These are phyloP conservation scores for Colletotrichum spinosum DNA, from an alignment of 2,329 filamentous ascomycete genomes.

Conservation along the genomic window DNA sequence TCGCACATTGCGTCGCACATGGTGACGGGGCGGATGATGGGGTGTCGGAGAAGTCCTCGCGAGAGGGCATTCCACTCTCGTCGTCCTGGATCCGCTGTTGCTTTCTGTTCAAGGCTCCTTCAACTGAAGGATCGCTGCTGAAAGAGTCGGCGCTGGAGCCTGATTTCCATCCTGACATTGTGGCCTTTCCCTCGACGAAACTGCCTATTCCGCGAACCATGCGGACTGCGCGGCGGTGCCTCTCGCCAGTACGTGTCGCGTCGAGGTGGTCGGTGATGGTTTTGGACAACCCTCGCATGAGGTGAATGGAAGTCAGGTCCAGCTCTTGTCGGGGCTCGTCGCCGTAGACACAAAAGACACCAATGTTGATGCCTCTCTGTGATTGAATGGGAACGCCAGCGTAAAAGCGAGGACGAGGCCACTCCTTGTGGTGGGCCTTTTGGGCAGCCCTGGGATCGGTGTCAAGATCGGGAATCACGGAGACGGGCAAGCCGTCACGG, in stretches of 20 bases:
- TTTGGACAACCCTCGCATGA: conserved; percentile 42
- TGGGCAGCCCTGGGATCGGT: conserved; percentile 45
- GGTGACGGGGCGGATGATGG: neutral
- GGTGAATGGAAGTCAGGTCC: conserved; percentile 42
- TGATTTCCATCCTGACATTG: conserved; percentile 43
- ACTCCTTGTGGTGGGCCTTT: conserved; percentile 41
- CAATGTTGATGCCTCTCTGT: conserved; percentile 54
- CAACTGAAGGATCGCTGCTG: conserved; percentile 18
- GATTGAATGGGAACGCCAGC: conserved; percentile 55
- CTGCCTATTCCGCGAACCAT: conserved; percentile 51
- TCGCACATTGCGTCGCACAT: neutral
- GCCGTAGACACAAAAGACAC: conserved; percentile 51
- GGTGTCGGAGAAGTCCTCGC: neutral
- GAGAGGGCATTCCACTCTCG: conserved; percentile 42
- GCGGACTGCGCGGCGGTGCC: conserved; percentile 47
- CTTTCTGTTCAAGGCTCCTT: conserved; percentile 36
- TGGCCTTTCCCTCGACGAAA: conserved; percentile 50
- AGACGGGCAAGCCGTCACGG: conserved; percentile 45
- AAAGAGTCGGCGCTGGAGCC: conserved; percentile 21
- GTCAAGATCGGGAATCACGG: conserved; percentile 49
- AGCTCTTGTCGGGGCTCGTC: conserved; percentile 43
- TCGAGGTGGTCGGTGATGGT: conserved; percentile 53
- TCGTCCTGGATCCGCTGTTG: conserved; percentile 31
- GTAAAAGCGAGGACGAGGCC: conserved; percentile 49
- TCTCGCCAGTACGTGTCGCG: conserved; percentile 41